phyloP scores from a whole-genome alignment of 495 filamentous ascomycete species.

The Amniculicola lignicola region DNA sequence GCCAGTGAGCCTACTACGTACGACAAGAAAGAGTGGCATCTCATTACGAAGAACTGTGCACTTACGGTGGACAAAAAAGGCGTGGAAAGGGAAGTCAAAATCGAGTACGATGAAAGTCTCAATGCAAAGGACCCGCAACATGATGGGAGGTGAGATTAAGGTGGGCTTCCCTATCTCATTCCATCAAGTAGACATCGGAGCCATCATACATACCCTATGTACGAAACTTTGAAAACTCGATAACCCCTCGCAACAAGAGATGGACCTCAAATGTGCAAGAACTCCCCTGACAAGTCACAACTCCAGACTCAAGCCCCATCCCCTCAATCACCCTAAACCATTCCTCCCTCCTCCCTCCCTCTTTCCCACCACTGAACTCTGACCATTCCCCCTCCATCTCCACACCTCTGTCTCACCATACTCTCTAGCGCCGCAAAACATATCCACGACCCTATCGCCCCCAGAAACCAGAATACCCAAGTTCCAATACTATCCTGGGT shows the following conservation, averaged over 20 bases:
- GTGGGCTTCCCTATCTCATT: too few species aligned
- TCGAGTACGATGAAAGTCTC: conserved; percentile 28
- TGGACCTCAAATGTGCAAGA: not conserved
- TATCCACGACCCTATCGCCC: too few species aligned
- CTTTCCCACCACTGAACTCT: too few species aligned
- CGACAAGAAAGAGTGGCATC: conserved; percentile 47
- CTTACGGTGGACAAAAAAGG: conserved; percentile 37
- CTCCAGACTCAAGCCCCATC: not conserved
- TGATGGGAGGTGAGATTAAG: too few species aligned
- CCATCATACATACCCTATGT: not conserved
- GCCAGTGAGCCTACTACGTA: conserved; percentile 53
- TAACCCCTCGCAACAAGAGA: not conserved
- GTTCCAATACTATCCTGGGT: too few species aligned
- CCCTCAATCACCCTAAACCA: not conserved
- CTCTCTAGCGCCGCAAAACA: too few species aligned
- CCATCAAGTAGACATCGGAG: not conserved
- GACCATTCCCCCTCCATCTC: too few species aligned
- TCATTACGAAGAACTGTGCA: conserved; percentile 46
- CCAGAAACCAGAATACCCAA: too few species aligned
- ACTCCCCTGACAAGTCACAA: not conserved
- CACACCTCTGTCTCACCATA: too few species aligned
- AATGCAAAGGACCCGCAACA: conserved; percentile 25
- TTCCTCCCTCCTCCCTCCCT: too few species aligned
- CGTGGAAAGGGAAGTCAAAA: conserved; percentile 29
- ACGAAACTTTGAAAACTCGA: not conserved